Conservation (phyloP, 2,329 filamentous ascomycete species). For the Nemania sp. region DNA sequence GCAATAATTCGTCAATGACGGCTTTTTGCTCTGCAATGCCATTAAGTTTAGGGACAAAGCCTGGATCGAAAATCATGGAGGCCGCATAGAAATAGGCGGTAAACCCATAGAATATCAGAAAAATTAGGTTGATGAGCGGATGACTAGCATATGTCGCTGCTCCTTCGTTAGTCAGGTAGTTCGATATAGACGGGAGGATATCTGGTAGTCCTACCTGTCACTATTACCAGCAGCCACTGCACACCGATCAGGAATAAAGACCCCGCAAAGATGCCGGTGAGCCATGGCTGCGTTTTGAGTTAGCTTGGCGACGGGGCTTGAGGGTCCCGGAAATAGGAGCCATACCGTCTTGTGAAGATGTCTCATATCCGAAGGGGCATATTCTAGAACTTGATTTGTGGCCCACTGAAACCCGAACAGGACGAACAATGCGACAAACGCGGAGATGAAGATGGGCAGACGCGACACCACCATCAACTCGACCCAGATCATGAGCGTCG, state of each 20-base stretch:
- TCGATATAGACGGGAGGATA: background rate
- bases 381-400: conserved; percentile 76
- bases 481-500: conserved; percentile 74
- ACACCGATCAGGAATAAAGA: conserved; percentile 81
- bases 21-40: conserved; percentile 89
- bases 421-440: conserved; percentile 71
- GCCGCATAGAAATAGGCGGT: conserved; percentile 86
- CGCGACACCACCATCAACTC: conserved; percentile 74
- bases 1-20: conserved; percentile 84
- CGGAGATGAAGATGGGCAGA: conserved; percentile 72
- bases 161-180: conserved; percentile 41
- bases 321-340: conserved; percentile 20
- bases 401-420: conserved; percentile 76
- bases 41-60: conserved; percentile 87
- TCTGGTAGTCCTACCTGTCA: conserved; percentile 64
- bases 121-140: conserved; percentile 78
- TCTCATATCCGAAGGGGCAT: conserved; percentile 86
- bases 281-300: conserved; percentile 69
- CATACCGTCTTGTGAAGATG: conserved; percentile 85
- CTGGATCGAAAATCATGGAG: conserved; percentile 87
- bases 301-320: conserved; percentile 10
- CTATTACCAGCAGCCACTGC: conserved; percentile 74
- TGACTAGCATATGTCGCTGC: conserved; percentile 67
- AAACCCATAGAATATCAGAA: conserved; percentile 65
- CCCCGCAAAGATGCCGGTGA: conserved; percentile 90